Percentiles rank a stretch among this genome's conserved stretches.
These are phyloP conservation scores for Neurospora sp. DNA, from an alignment of 495 filamentous ascomycete genomes.

Conservation along the genomic window DNA sequence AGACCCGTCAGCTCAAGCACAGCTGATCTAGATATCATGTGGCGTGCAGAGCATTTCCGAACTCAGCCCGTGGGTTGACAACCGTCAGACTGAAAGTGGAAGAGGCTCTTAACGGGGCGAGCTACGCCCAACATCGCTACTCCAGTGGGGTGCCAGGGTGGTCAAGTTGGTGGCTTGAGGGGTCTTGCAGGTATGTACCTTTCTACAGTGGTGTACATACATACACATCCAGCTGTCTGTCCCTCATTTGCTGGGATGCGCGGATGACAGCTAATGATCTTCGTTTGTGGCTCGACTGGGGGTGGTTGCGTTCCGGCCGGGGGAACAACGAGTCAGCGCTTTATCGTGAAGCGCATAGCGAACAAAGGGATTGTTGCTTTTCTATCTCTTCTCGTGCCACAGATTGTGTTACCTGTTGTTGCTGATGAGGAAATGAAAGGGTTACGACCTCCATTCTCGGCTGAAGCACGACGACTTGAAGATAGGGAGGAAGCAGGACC, in stretches of 20 bases:
- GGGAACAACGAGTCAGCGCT: neutral
- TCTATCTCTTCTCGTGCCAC: neutral
- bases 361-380: neutral
- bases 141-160: neutral
- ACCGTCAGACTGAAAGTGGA: neutral
- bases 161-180: neutral
- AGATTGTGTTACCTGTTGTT: neutral
- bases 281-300: neutral
- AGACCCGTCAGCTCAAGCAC: neutral
- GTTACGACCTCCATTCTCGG: too few species aligned
- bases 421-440: neutral
- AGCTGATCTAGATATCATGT: neutral
- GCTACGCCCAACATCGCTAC: neutral
- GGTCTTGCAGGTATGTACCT: neutral
- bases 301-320: neutral
- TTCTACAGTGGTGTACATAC: neutral
- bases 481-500: too few species aligned
- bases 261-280: neutral
- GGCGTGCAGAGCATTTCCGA: neutral
- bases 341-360: neutral
- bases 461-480: too few species aligned
- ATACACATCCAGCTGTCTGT: neutral
- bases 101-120: neutral
- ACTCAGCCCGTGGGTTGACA: neutral
- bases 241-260: neutral